phyloP scores from a whole-genome alignment of 2,329 filamentous ascomycete genomes.

The Cytospora piceae region DNA sequence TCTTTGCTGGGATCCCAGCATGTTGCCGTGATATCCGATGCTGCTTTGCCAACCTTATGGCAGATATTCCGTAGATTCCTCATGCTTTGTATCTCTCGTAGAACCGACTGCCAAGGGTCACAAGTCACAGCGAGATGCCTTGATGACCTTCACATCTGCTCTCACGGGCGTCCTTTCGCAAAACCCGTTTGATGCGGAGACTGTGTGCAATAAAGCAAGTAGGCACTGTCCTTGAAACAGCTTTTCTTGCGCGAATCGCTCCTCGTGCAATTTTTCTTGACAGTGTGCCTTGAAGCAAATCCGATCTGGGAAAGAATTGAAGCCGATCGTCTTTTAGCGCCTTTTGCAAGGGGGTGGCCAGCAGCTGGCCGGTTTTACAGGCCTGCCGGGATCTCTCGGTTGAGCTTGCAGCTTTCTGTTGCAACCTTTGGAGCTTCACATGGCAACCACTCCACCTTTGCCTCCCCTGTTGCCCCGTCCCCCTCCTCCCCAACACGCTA shows the following conservation, averaged over 20 bases:
- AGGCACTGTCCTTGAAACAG: neutral
- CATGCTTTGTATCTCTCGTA: slow-evolving; percentile 56
- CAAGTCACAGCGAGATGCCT: slow-evolving; percentile 16
- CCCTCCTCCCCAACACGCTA: slow-evolving; percentile 9
- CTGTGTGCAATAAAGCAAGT: neutral
- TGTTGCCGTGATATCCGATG: slow-evolving; percentile 69
- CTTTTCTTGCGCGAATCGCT: neutral
- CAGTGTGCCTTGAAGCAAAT: neutral
- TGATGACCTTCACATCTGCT: slow-evolving; percentile 22
- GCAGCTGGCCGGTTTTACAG: neutral
- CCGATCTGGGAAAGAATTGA: slow-evolving; percentile 1
- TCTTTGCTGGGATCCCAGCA: slow-evolving; percentile 85
- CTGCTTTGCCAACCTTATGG: slow-evolving; percentile 66
- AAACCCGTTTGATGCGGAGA: slow-evolving; percentile 10
- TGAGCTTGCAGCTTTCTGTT: neutral
- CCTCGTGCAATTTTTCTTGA: slow-evolving; percentile 1
- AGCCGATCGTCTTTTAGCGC: slow-evolving; percentile 4
- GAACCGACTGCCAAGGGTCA: slow-evolving; percentile 5
- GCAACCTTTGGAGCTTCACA: neutral
- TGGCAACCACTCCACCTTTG: neutral
- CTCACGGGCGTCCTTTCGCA: slow-evolving; percentile 19
- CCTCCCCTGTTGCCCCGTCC: slow-evolving; percentile 9
- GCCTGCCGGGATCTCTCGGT: neutral
- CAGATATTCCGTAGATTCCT: slow-evolving; percentile 83
- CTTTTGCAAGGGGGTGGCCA: neutral